Evolutionary conservation across 495 filamentous ascomycete species (phyloP), one percentile per base, ranked within the genome.

Genomic region (Tetracladium marchalianum): DNA sequence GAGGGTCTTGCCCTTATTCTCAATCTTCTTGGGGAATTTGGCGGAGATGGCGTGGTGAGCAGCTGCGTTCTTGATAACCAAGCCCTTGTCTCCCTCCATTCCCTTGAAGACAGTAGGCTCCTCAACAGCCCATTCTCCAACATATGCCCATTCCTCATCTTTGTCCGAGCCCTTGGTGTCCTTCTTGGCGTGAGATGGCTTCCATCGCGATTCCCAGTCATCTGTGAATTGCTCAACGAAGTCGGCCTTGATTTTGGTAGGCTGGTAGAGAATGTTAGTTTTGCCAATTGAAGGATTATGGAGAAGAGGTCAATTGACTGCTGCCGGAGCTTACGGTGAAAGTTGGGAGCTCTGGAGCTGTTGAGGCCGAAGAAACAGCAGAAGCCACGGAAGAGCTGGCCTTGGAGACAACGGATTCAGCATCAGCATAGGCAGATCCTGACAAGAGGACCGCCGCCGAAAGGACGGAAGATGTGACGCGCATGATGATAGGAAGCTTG

Each of bases 21-120:
- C 84, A 59, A 99, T 84, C 69, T 84, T 84, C 78, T 94, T 92
- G 61, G 81, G 74, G 75, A 99, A 97, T 69, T 97, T 97, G 69
- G 93, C 88, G 38, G 93, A 97, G 67, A 99, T 99, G 70, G 93
- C 93, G 71, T 99, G 92, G 68, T 97, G 93, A 51, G 92, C 92
- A 51, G 92, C 92, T 33, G 81, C 72, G 65, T 97, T 90, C 81
- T 97, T 99, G 55, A 96, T 79, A 39, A 97, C 90, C 57, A 99
- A 80, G 66, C 90, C 92, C 71, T 90, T 88, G 72, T 97, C 90
- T 40, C 87, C 90, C 61, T 92, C 85, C 55, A 96, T 95, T 45
- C 87, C 93, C 75, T 93, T 93, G 62, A 87, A 81, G 60, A 93
- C 81, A 55, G 69, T 71, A 50, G 93, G 93, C 76, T 97, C 93